phyloP scores from a whole-genome alignment of 2,329 filamentous ascomycete species.

The Davidsoniella neocaledoniae region DNA sequence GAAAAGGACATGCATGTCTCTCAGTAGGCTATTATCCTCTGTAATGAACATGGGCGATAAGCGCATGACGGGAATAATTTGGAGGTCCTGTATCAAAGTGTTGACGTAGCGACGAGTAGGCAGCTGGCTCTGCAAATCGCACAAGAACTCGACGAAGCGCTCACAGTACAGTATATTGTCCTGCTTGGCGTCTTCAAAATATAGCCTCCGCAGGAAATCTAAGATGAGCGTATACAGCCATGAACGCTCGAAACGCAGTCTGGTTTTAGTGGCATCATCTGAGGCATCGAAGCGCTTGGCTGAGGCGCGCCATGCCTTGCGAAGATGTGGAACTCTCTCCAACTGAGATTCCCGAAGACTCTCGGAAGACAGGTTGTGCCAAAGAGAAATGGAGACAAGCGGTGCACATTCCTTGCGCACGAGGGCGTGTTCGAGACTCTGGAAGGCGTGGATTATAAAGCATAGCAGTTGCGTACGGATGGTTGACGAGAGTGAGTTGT shows the following conservation, averaged over 20 bases:
- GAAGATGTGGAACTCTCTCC: conserved; percentile 54
- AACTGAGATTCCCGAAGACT: conserved; percentile 55
- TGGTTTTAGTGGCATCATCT: conserved; percentile 62
- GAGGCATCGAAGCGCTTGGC: conserved; percentile 74
- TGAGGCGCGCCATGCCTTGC: conserved; percentile 81
- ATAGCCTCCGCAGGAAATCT: conserved; percentile 63
- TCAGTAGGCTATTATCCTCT: conserved; percentile 57
- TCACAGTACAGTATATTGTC: conserved; percentile 73
- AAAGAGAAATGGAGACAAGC: conserved; percentile 83
- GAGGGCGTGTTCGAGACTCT: conserved; percentile 75
- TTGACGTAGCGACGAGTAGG: conserved; percentile 92
- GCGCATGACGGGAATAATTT: conserved; percentile 59
- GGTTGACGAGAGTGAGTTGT: conserved; percentile 44
- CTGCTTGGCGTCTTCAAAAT: conserved; percentile 34
- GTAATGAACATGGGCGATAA: conserved; percentile 65
- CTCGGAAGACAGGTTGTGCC: conserved; percentile 80
- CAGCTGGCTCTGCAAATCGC: conserved; percentile 81
- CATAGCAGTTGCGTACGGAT: conserved; percentile 71
- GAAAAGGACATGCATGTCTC: conserved; percentile 66
- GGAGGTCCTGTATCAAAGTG: conserved; percentile 68
- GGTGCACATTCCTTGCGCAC: conserved; percentile 94
- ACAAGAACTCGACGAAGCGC: conserved; percentile 78
- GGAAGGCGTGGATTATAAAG: conserved; percentile 83
- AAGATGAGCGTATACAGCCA: conserved; percentile 82
- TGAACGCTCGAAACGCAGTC: conserved; percentile 74